phyloP scores from a whole-genome alignment of 208 protist species.

The Trypanosoma cruzi region DNA sequence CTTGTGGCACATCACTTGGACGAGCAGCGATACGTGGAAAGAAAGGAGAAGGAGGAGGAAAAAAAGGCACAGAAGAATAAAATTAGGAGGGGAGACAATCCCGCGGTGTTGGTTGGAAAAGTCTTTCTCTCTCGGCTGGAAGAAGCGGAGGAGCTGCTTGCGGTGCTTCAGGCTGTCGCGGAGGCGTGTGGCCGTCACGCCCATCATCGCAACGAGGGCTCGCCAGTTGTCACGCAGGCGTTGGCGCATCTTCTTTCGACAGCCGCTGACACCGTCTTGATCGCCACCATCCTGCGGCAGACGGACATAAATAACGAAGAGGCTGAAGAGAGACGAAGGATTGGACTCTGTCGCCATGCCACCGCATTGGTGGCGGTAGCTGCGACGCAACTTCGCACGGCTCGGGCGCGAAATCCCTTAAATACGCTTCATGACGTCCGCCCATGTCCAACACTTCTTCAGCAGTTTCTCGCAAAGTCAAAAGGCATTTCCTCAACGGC shows the following conservation, averaged over 20 bases:
- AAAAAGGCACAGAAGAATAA: background rate
- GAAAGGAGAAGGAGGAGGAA: conserved; percentile 2
- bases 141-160: conserved; percentile 34
- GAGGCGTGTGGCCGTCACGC: conserved; percentile 32
- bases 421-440: conserved; percentile 39
- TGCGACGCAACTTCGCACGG: conserved; percentile 44
- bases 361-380: conserved; percentile 42
- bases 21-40: conserved; percentile 14
- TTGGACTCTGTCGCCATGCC: conserved; percentile 32
- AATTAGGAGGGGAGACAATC: background rate
- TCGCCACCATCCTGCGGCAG: conserved; percentile 25
- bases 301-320: conserved; percentile 1
- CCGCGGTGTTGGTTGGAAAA: conserved; percentile 4
- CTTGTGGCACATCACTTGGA: conserved; percentile 64
- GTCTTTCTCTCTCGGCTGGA: conserved; percentile 10
- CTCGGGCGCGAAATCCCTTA: conserved; percentile 27
- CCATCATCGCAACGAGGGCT: conserved; percentile 31
- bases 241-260: conserved; percentile 41
- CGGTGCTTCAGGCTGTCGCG: conserved; percentile 33
- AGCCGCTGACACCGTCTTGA: conserved; percentile 20
- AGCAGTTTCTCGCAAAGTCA: conserved; percentile 45
- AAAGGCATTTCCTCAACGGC: conserved; percentile 10
- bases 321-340: conserved; percentile 13
- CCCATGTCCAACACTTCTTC: conserved; percentile 51
- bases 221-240: conserved; percentile 40